A percentile compares a stretch with the other conserved stretches of the same genome.
phyloP scores from a whole-genome alignment of 495 filamentous ascomycete genomes.

The Penicillium angulare region DNA sequence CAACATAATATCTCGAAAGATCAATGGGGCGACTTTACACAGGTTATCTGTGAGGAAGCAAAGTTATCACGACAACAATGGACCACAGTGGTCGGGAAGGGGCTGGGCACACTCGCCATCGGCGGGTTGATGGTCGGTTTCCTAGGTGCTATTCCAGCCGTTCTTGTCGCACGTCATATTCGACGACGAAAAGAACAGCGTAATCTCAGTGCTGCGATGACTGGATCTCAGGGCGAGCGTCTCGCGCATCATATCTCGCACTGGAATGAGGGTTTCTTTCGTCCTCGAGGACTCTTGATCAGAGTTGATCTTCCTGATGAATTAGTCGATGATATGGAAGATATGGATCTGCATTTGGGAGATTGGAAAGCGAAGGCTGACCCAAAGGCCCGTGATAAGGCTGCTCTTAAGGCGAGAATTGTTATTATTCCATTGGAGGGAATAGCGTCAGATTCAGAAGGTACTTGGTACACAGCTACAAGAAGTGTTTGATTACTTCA shows the following conservation, averaged over 20 bases:
- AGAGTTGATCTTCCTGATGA: conserved; percentile 38
- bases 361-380: neutral
- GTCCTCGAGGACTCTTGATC: conserved; percentile 31
- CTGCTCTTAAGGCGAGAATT: conserved; percentile 28
- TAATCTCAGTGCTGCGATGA: conserved; percentile 27
- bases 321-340: conserved; percentile 21
- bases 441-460: neutral
- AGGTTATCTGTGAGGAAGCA: conserved; percentile 27
- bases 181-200: conserved; percentile 23
- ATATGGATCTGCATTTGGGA: conserved; percentile 22
- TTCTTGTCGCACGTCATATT: conserved; percentile 17
- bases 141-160: conserved; percentile 32
- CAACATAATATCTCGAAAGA: conserved; percentile 18
- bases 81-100: conserved; percentile 32
- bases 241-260: conserved; percentile 24
- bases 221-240: conserved; percentile 1
- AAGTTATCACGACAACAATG: conserved; percentile 34
- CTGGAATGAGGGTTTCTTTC: conserved; percentile 38
- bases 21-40: conserved; percentile 34
- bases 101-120: conserved; percentile 32
- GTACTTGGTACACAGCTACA: neutral
- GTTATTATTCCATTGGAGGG: conserved; percentile 33
- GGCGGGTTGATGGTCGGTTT: conserved; percentile 35
- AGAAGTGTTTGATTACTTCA: neutral
- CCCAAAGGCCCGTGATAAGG: conserved; percentile 13